These are phyloP conservation scores for Rugonectria rugulosa DNA, from an alignment of 2,329 filamentous ascomycete genomes.

Conservation along the genomic window DNA sequence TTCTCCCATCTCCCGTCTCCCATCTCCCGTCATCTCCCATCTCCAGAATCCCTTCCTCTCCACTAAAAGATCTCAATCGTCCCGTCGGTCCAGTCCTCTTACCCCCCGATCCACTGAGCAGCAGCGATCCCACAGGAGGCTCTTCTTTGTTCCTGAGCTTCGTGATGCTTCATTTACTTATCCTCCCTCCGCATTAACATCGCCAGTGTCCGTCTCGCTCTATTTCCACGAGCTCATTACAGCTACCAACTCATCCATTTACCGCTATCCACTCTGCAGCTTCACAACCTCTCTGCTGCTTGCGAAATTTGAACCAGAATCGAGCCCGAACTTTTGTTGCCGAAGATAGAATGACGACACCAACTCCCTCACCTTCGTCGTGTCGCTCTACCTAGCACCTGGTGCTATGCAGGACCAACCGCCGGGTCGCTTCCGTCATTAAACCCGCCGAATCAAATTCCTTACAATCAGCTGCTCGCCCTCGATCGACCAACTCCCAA, in stretches of 20 bases:
- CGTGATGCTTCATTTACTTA: constrained; percentile 13
- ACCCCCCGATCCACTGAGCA: constrained; percentile 11
- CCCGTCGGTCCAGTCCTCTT: not conserved
- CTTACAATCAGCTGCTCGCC: constrained; percentile 1
- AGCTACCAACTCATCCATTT: not conserved
- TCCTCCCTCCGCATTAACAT: not conserved
- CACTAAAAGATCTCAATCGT: constrained; percentile 7
- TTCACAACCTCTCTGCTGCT: not conserved
- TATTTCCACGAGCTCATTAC: not conserved
- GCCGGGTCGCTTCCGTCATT: not conserved
- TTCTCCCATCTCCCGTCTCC: constrained; percentile 8
- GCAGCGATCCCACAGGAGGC: constrained; percentile 5
- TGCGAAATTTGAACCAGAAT: constrained; percentile 3
- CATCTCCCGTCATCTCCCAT: not conserved
- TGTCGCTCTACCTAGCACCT: constrained; percentile 18
- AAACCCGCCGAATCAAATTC: not conserved
- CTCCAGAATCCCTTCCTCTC: constrained; percentile 5
- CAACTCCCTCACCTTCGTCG: constrained; percentile 8
- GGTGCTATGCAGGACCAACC: constrained; percentile 7
- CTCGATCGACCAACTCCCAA: constrained; percentile 10
- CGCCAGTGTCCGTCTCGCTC: constrained; percentile 10
- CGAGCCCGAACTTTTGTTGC: not conserved
- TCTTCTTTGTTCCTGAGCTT: constrained; percentile 7
- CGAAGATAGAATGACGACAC: constrained; percentile 19
- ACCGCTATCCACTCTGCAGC: not conserved